Conservation (phyloP, 805 yeast genomes). For the Kodamaea sagamina region DNA sequence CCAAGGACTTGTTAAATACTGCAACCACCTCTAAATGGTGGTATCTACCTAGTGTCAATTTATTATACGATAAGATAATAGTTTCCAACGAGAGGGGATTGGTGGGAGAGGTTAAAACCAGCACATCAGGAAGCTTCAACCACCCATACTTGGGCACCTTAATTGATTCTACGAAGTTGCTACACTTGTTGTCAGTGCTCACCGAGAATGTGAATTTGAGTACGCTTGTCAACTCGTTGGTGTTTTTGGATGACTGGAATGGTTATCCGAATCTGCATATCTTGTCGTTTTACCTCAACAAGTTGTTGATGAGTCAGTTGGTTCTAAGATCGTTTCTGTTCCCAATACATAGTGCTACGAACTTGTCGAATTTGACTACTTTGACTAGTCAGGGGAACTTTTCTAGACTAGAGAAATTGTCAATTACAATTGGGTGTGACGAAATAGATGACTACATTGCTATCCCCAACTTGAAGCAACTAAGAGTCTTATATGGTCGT, state of each 20-base stretch:
- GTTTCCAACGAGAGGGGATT: constrained; percentile 18
- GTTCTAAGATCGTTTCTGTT: constrained; percentile 7
- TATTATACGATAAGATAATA: constrained; percentile 25
- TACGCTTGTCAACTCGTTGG: constrained; percentile 13
- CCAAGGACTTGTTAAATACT: constrained; percentile 24
- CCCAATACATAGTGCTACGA: constrained; percentile 6
- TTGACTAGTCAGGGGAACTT: constrained; percentile 2
- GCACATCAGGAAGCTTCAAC: constrained; percentile 15
- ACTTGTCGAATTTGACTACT: not conserved
- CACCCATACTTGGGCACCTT: constrained; percentile 21
- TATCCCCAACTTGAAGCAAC: not conserved
- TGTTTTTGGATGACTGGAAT: constrained; percentile 13
- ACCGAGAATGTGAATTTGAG: constrained; percentile 16
- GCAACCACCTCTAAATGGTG: constrained; percentile 23
- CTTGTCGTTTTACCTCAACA: not conserved
- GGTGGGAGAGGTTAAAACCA: constrained; percentile 9
- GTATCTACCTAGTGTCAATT: constrained; percentile 28
- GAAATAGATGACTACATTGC: not conserved
- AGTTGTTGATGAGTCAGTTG: not conserved
- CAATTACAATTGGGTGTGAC: constrained; percentile 4
- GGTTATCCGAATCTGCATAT: constrained; percentile 6
- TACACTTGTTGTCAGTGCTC: constrained; percentile 17
- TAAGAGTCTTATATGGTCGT: constrained; percentile 1
- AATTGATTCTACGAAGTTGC: constrained; percentile 17
- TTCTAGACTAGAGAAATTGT: constrained; percentile 1